A percentile compares a stretch with the other conserved stretches of the same genome.
These are phyloP conservation scores for Daldinia caldariorum DNA, from an alignment of 495 filamentous ascomycete genomes.

Conservation along the genomic window DNA sequence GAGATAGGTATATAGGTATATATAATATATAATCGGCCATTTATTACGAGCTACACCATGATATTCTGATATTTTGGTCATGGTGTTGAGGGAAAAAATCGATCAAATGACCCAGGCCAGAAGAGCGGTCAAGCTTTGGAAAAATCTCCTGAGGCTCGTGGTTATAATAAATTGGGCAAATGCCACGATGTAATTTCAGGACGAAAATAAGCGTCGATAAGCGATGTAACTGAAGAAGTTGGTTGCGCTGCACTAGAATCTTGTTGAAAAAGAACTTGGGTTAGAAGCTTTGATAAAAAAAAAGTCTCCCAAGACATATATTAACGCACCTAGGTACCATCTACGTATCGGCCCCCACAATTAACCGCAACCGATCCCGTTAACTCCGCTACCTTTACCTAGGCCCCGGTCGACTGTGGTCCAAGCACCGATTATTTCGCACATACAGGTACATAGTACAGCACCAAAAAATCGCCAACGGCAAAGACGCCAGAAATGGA, in stretches of 20 bases:
- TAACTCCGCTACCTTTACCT: constrained; percentile 21
- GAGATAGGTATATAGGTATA: constrained; percentile 1
- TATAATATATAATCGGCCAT: constrained; percentile 3
- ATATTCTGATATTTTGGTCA: constrained; percentile 16
- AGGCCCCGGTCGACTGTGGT: not conserved
- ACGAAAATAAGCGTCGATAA: constrained; percentile 30
- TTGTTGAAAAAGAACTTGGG: not conserved
- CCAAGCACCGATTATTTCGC: not conserved
- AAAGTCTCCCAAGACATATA: not conserved
- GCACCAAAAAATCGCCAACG: constrained; percentile 15
- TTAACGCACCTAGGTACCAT: not conserved
- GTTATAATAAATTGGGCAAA: constrained; percentile 22
- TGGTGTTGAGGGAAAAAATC: constrained; percentile 17
- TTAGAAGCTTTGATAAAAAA: constrained; percentile 5
- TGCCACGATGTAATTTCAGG: constrained; percentile 38
- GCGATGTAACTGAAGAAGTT: constrained; percentile 26
- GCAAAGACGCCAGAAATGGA: not conserved
- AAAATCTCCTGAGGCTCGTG: constrained; percentile 34
- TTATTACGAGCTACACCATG: constrained; percentile 1
- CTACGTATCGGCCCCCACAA: constrained; percentile 24
- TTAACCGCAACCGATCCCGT: constrained; percentile 43
- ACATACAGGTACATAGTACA: not conserved
- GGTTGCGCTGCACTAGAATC: not conserved
- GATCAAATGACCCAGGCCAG: constrained; percentile 29
- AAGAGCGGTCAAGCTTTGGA: constrained; percentile 33